Conservation (phyloP, 805 yeast species). For the Yarrowia osloensis region DNA sequence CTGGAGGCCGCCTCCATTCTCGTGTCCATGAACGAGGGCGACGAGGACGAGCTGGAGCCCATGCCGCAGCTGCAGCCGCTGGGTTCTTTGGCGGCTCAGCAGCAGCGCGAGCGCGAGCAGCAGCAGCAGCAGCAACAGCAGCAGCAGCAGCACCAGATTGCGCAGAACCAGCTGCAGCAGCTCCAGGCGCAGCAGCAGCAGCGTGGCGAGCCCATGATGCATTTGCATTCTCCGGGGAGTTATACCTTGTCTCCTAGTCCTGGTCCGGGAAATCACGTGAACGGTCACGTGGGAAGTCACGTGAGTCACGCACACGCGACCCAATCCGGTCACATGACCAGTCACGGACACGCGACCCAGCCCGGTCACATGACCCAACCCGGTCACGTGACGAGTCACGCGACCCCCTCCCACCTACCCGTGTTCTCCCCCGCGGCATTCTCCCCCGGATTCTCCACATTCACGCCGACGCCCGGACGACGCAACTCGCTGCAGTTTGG, state of each 20-base stretch:
- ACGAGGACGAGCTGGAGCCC: slow-evolving; percentile 34
- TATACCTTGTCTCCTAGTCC: neutral
- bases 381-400: neutral
- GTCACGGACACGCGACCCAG: neutral
- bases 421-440: neutral
- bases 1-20: slow-evolving; percentile 71
- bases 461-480: slow-evolving; percentile 1
- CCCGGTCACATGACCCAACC: neutral
- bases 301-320: neutral
- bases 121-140: neutral
- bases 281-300: neutral
- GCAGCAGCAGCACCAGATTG: slow-evolving; percentile 18
- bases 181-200: slow-evolving; percentile 20
- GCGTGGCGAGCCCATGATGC: slow-evolving; percentile 1
- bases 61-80: slow-evolving; percentile 9
- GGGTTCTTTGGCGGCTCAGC: slow-evolving; percentile 2
- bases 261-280: neutral
- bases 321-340: neutral
- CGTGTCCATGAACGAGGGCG: slow-evolving; percentile 64
- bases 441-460: neutral
- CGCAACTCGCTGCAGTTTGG: slow-evolving; percentile 18
- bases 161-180: slow-evolving; percentile 22
- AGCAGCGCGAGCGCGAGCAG: slow-evolving; percentile 9
- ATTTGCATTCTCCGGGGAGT: slow-evolving; percentile 4
- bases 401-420: neutral